These are phyloP conservation scores for Skeletonema tropicum DNA, from an alignment of 108 stramenopile species.

Conservation along the genomic window DNA sequence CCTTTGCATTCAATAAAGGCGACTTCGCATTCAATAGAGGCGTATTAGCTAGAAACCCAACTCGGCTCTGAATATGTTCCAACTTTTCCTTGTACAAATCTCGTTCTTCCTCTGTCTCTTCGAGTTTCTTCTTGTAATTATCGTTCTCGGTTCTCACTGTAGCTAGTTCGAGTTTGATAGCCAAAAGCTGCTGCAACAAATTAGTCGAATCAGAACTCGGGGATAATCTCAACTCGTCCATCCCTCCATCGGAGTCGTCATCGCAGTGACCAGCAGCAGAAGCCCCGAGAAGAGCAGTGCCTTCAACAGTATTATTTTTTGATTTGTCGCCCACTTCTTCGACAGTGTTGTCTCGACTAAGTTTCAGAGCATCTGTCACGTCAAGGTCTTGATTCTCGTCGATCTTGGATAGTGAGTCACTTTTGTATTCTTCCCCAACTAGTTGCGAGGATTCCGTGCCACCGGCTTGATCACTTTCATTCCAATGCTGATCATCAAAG, in stretches of 20 bases:
- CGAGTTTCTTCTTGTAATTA: constrained; percentile 4
- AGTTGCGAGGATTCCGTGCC: neutral
- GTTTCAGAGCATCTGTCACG: neutral
- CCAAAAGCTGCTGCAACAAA: constrained; percentile 2
- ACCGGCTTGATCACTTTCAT: neutral
- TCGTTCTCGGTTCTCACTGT: constrained; percentile 12
- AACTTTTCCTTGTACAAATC: constrained; percentile 9
- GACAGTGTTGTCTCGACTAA: neutral
- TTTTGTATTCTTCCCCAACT: neutral
- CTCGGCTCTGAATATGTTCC: neutral
- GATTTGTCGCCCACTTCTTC: neutral
- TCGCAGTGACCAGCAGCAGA: neutral
- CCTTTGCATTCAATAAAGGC: neutral
- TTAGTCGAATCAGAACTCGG: neutral
- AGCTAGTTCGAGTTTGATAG: constrained; percentile 7
- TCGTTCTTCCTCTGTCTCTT: constrained; percentile 15
- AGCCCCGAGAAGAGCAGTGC: neutral
- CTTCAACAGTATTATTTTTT: neutral
- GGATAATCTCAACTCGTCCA: neutral
- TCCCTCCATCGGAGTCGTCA: neutral
- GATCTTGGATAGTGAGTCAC: neutral
- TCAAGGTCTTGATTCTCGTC: neutral
- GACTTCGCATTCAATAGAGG: no score
- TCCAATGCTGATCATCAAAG: neutral
- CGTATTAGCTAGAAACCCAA: neutral